These are phyloP conservation scores for Ogataea sp. DNA, from an alignment of 805 yeast species.

Conservation along the genomic window DNA sequence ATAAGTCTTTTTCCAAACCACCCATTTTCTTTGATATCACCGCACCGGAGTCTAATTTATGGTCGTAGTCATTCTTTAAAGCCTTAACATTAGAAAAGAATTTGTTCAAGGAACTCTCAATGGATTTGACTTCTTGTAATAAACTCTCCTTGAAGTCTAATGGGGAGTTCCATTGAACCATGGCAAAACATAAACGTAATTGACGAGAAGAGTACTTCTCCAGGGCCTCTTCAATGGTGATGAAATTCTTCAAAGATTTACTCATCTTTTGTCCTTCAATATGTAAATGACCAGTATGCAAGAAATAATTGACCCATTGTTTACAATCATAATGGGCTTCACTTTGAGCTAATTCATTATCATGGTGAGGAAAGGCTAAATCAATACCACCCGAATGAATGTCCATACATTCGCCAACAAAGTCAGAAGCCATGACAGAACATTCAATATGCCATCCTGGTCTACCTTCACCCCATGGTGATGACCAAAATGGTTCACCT, in stretches of 20 bases:
- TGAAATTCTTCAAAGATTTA: constrained; percentile 88
- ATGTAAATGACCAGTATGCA: constrained; percentile 96
- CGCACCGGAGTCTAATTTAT: constrained; percentile 37
- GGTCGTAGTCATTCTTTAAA: constrained; percentile 55
- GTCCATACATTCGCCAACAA: constrained; percentile 78
- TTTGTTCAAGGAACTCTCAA: constrained; percentile 69
- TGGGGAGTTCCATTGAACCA: constrained; percentile 88
- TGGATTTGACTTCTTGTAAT: constrained; percentile 64
- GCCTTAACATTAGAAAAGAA: constrained; percentile 88
- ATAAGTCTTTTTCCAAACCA: constrained; percentile 38
- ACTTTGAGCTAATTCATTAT: constrained; percentile 93
- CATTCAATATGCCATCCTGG: constrained; percentile 99
- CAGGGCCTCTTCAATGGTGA: constrained; percentile 88
- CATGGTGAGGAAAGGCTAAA: constrained; percentile 98
- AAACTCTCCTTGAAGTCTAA: constrained; percentile 85
- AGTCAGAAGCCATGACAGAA: constrained; percentile 95
- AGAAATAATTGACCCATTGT: constrained; percentile 96
- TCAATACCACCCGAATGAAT: constrained; percentile 97
- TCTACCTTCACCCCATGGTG: constrained; percentile 96
- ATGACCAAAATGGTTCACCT: constrained; percentile 94
- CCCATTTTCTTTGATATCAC: constrained; percentile 58
- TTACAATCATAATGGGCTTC: constrained; percentile 85
- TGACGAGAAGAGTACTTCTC: constrained; percentile 67
- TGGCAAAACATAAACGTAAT: constrained; percentile 82
- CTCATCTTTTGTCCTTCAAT: constrained; percentile 99